Conservation (phyloP, 495 filamentous ascomycete genomes). For the Penicillium pulvis region DNA sequence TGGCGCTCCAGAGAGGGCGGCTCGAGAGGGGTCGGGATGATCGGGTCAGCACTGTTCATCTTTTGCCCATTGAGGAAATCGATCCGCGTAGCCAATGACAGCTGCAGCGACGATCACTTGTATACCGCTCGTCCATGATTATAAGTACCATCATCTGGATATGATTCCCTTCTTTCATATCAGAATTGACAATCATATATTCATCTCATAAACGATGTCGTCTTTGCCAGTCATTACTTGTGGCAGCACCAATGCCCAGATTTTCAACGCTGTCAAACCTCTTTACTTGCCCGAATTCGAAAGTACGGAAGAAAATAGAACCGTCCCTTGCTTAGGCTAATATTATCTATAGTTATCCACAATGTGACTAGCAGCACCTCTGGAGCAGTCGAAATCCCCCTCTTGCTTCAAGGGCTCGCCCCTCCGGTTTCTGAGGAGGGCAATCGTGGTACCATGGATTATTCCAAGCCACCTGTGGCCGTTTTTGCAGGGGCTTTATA, state of each 20-base stretch:
- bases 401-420: background rate
- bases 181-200: background rate
- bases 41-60: background rate
- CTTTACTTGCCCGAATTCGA: constrained; percentile 36
- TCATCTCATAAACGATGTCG: constrained; percentile 16
- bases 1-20: no score
- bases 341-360: background rate
- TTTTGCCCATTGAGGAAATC: background rate
- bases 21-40: no score
- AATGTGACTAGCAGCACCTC: background rate
- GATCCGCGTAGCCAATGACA: background rate
- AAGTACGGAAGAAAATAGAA: constrained; percentile 15
- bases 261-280: constrained; percentile 30
- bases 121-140: background rate
- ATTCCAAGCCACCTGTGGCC: constrained; percentile 25
- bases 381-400: background rate
- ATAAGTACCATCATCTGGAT: background rate
- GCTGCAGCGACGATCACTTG: background rate
- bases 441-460: background rate
- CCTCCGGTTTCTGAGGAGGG: background rate
- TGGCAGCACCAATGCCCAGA: constrained; percentile 23
- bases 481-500: constrained; percentile 34
- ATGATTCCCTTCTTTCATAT: background rate
- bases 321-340: background rate
- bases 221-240: constrained; percentile 32